Evolutionary conservation across 2,329 filamentous ascomycete genomes (phyloP).

Genomic region (Bipolaris sorokiniana): DNA sequence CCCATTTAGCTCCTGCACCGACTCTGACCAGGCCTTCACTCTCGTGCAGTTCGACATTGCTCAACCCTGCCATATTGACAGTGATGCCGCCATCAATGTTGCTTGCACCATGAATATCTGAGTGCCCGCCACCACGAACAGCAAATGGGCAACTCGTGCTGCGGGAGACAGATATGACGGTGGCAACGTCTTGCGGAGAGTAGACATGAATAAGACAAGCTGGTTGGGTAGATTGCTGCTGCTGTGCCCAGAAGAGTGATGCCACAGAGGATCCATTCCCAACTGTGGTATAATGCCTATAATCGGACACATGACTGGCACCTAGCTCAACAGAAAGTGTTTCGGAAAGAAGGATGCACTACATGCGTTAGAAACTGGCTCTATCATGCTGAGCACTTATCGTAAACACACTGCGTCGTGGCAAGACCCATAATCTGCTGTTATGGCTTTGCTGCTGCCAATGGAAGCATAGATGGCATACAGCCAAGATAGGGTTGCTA

Average conservation of each 20-base stretch:
- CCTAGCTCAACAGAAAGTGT: not conserved
- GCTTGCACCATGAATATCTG: slow-evolving; percentile 25
- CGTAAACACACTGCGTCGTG: not conserved
- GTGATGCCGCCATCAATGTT: slow-evolving; percentile 27
- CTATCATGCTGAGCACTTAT: not conserved
- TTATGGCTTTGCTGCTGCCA: slow-evolving; percentile 1
- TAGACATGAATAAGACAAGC: not conserved
- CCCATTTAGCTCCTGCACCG: slow-evolving; percentile 34
- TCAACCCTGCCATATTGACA: slow-evolving; percentile 21
- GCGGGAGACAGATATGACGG: not conserved
- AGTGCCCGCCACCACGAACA: slow-evolving; percentile 28
- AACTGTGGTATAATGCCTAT: not conserved
- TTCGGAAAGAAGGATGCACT: not conserved
- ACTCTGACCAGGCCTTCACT: slow-evolving; percentile 15
- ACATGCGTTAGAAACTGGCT: not conserved
- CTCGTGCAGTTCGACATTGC: slow-evolving; percentile 6
- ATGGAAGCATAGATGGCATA: not conserved
- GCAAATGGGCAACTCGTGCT: slow-evolving; percentile 25
- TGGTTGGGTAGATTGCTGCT: not conserved
- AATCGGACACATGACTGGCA: not conserved
- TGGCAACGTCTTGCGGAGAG: not conserved
- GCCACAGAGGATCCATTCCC: not conserved
- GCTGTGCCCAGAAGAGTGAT: slow-evolving; percentile 4
- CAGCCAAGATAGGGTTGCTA: not conserved
- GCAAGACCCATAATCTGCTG: slow-evolving; percentile 2